Conservation (phyloP, 1,284 basidiomycete genomes). For the Cerrena zonata region DNA sequence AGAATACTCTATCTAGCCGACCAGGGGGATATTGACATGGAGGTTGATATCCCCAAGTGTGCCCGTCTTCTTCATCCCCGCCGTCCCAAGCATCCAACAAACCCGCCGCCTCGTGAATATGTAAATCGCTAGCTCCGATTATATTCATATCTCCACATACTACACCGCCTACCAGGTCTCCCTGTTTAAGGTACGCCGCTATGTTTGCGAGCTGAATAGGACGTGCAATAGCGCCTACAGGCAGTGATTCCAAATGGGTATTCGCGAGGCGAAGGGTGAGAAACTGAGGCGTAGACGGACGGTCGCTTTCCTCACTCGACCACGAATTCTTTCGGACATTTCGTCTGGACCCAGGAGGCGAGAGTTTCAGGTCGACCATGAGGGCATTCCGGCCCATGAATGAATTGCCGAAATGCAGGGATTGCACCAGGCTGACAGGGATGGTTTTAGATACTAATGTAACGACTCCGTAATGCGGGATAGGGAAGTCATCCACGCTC, state of each 20-base stretch:
- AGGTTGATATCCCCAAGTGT: constrained; percentile 66
- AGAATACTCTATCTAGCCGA: constrained; percentile 63
- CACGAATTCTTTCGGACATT: not conserved
- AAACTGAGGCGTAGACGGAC: constrained; percentile 14
- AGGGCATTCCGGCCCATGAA: constrained; percentile 48
- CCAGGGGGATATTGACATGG: constrained; percentile 37
- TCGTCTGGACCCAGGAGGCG: not conserved
- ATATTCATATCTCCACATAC: constrained; percentile 70
- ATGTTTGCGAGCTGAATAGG: constrained; percentile 50
- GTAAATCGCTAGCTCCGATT: constrained; percentile 41
- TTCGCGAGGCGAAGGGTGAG: constrained; percentile 54
- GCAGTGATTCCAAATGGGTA: constrained; percentile 64
- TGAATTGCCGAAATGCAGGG: constrained; percentile 48
- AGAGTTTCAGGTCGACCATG: constrained; percentile 39
- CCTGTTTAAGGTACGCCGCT: constrained; percentile 40
- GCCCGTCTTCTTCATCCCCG: constrained; percentile 35
- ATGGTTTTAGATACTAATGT: constrained; percentile 57
- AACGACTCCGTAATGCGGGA: constrained; percentile 50
- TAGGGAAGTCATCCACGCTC: constrained; percentile 32
- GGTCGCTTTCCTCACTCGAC: not conserved
- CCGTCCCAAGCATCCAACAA: constrained; percentile 48
- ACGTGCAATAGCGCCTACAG: constrained; percentile 37
- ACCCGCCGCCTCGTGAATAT: constrained; percentile 37
- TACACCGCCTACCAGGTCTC: constrained; percentile 47
- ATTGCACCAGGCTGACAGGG: constrained; percentile 37